Conservation (phyloP, 2,329 filamentous ascomycete genomes). For the Fusarium pilosicola region DNA sequence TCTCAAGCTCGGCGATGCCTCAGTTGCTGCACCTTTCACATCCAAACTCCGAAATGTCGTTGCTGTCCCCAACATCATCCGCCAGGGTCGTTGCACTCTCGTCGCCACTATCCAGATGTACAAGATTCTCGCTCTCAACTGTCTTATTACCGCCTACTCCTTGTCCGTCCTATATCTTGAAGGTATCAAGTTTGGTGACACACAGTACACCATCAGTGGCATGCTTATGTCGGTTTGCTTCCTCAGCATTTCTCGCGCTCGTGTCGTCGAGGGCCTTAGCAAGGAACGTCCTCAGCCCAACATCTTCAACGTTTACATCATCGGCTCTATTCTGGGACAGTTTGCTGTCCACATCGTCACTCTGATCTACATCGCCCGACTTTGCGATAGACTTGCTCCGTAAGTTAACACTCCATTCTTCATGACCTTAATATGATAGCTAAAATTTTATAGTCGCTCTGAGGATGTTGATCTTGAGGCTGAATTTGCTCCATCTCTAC, state of each 20-base stretch:
- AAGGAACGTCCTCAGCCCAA: slow-evolving; percentile 98
- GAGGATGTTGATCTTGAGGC: slow-evolving; percentile 87
- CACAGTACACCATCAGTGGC: slow-evolving; percentile 97
- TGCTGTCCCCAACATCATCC: slow-evolving; percentile 97
- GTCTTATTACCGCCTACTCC: slow-evolving; percentile 97
- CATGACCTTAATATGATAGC: neutral
- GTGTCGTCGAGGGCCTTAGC: slow-evolving; percentile 92
- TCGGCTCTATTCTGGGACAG: slow-evolving; percentile 95
- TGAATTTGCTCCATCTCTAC: slow-evolving; percentile 90
- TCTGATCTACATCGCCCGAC: slow-evolving; percentile 91
- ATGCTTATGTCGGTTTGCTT: slow-evolving; percentile 99
- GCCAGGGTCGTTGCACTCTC: slow-evolving; percentile 95
- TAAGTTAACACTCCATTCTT: slow-evolving; percentile 59
- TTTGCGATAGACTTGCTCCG: slow-evolving; percentile 87
- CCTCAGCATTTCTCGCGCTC: slow-evolving; percentile 96
- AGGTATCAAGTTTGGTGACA: slow-evolving; percentile 98
- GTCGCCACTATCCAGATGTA: slow-evolving; percentile 99
- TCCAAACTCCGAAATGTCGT: slow-evolving; percentile 97
- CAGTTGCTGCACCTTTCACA: slow-evolving; percentile 95
- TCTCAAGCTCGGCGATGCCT: slow-evolving; percentile 96
- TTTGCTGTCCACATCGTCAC: slow-evolving; percentile 96
- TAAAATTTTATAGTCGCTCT: slow-evolving; percentile 55
- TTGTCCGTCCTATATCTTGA: slow-evolving; percentile 95
- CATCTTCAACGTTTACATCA: slow-evolving; percentile 99
- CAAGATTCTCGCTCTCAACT: slow-evolving; percentile 98